These are phyloP conservation scores for Dendrocalamus sinicus DNA, from an alignment of 176 grass and related monocot genomes.

Conservation along the genomic window DNA sequence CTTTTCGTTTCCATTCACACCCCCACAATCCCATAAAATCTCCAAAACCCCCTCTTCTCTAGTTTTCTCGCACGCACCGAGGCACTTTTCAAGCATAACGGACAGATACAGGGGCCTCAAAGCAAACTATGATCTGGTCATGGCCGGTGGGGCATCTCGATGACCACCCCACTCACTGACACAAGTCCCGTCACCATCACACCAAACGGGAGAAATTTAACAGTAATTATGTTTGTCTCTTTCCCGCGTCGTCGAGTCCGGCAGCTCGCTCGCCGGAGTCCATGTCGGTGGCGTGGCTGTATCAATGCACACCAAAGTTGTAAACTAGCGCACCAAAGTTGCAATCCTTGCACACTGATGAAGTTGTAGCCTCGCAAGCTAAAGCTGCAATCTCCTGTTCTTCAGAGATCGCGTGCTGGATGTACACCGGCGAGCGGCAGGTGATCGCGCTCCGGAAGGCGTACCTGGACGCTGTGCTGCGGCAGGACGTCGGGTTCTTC, in stretches of 20 bases:
- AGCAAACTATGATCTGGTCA: slow-evolving; percentile 44
- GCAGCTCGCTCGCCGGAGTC: slow-evolving; percentile 27
- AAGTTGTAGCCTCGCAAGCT: not conserved
- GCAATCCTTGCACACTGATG: not conserved
- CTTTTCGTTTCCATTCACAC: slow-evolving; percentile 13
- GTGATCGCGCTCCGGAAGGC: slow-evolving; percentile 71
- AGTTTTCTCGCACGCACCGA: not conserved
- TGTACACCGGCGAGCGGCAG: slow-evolving; percentile 97
- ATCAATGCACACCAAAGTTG: not conserved
- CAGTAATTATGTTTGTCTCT: slow-evolving; percentile 41
- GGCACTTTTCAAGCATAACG: not conserved
- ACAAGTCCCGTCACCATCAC: slow-evolving; percentile 61
- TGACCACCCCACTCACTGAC: slow-evolving; percentile 55
- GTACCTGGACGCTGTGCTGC: slow-evolving; percentile 89
- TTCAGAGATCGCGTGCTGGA: slow-evolving; percentile 98
- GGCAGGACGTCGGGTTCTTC: slow-evolving; percentile 97
- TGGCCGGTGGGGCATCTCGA: slow-evolving; percentile 56
- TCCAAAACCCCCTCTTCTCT: not conserved
- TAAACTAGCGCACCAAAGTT: not conserved
- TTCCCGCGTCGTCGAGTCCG: slow-evolving; percentile 38
- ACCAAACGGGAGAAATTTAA: slow-evolving; percentile 31
- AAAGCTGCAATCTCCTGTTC: not conserved
- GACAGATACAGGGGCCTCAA: not conserved
- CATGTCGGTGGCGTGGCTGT: slow-evolving; percentile 6
- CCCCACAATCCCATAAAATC: not conserved